Conservation (phyloP, 2,329 filamentous ascomycete genomes). For the Plectosphaerella sp. region DNA sequence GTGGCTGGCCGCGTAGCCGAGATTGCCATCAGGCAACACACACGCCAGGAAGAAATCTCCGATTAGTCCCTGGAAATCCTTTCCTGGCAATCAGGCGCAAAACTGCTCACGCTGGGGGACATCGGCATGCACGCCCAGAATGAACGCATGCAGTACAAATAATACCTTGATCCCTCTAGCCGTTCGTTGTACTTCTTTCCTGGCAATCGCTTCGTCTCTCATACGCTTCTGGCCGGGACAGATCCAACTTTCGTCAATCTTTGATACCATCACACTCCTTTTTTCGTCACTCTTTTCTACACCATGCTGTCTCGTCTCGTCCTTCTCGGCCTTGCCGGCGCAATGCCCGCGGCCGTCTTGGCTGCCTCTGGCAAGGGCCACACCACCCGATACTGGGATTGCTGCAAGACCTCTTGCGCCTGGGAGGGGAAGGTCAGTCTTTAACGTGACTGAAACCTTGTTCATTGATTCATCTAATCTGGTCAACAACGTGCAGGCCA, state of each 20-base stretch:
- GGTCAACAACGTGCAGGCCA: conserved; percentile 30
- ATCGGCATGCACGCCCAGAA: neutral
- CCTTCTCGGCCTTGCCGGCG: neutral
- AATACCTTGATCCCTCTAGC: neutral
- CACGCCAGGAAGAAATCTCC: neutral
- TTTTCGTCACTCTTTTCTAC: neutral
- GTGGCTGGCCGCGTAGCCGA: neutral
- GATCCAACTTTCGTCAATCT: neutral
- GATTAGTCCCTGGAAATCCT: neutral
- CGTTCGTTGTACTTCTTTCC: neutral
- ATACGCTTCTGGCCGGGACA: neutral
- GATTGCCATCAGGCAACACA: neutral
- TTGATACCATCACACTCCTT: neutral
- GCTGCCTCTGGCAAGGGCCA: neutral
- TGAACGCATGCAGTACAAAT: neutral
- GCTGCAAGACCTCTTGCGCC: conserved; percentile 66
- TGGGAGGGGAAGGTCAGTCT: conserved; percentile 46
- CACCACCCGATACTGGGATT: conserved; percentile 53
- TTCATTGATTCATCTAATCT: neutral
- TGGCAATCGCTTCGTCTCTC: neutral
- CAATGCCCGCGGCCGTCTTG: neutral
- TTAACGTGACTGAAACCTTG: neutral
- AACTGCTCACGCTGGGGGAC: neutral
- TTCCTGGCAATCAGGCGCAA: neutral
- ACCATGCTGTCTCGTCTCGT: neutral